These are phyloP conservation scores for Cyclostephanos tholiformis DNA, from an alignment of 108 stramenopile genomes.

Conservation along the genomic window DNA sequence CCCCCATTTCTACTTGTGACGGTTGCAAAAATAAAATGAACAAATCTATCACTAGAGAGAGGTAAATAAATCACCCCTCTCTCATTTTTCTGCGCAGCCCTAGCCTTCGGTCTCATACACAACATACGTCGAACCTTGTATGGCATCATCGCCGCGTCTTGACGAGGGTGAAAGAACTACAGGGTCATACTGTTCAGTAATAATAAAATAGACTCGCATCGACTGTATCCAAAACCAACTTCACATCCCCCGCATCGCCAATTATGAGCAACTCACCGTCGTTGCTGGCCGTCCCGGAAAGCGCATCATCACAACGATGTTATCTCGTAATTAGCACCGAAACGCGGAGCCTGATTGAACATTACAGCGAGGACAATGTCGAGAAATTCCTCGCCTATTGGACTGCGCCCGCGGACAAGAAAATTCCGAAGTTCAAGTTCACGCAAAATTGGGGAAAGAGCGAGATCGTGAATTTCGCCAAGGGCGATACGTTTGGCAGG, in stretches of 20 bases:
- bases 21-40: no score
- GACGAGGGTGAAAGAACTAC: no score
- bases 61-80: no score
- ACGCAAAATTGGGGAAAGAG: slow-evolving; percentile 29
- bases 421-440: slow-evolving; percentile 39
- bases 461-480: slow-evolving; percentile 16
- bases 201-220: no score
- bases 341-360: slow-evolving; percentile 40
- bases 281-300: neutral
- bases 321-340: slow-evolving; percentile 26
- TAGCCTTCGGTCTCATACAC: no score
- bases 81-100: no score
- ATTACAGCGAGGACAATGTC: slow-evolving; percentile 16
- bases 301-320: slow-evolving; percentile 13
- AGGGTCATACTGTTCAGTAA: no score
- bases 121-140: no score
- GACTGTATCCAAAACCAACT: no score
- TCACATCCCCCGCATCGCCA: neutral
- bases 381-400: slow-evolving; percentile 17
- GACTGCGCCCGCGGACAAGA: slow-evolving; percentile 9
- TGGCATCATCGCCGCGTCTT: no score
- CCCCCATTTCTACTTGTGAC: no score
- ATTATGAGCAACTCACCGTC: slow-evolving; percentile 1
- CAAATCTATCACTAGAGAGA: no score
- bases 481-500: slow-evolving; percentile 29